Evolutionary conservation across 257 asterid species (phyloP).

Genomic region (Salvia rosmarinus): DNA sequence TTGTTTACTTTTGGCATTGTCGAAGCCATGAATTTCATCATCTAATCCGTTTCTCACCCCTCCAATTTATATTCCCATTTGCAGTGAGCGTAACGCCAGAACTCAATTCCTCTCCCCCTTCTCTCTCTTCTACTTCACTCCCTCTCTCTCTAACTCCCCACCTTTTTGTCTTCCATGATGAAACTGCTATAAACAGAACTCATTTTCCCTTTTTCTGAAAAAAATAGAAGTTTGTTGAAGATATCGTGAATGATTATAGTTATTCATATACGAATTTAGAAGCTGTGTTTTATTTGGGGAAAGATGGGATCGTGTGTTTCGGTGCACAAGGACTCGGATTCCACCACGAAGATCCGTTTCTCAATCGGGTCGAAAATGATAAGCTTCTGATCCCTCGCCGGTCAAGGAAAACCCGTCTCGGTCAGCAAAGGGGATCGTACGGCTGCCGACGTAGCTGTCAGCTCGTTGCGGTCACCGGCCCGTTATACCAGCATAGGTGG

Average conservation of each 20-base stretch:
- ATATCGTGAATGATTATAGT: not conserved
- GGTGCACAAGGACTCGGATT: slow-evolving; percentile 45
- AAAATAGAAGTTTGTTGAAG: not conserved
- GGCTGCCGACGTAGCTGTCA: slow-evolving; percentile 38
- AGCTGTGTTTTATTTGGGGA: not conserved
- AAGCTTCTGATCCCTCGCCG: slow-evolving; percentile 58
- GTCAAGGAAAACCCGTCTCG: slow-evolving; percentile 45
- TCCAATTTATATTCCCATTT: slow-evolving; percentile 34
- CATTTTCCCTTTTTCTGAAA: not conserved
- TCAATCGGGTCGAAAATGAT: slow-evolving; percentile 52
- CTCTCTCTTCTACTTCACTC: slow-evolving; percentile 42
- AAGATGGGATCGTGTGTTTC: slow-evolving; percentile 51
- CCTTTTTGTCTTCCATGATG: slow-evolving; percentile 12
- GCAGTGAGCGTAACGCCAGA: slow-evolving; percentile 41
- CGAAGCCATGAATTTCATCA: slow-evolving; percentile 30
- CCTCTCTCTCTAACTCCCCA: slow-evolving; percentile 23
- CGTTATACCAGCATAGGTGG: slow-evolving; percentile 28
- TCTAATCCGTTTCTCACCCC: slow-evolving; percentile 22
- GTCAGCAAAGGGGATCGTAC: slow-evolving; percentile 38
- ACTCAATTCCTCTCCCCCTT: slow-evolving; percentile 17
- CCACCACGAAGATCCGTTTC: slow-evolving; percentile 48
- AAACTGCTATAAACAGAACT: not conserved
- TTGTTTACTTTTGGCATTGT: not conserved
- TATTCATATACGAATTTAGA: not conserved
- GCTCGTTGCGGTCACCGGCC: slow-evolving; percentile 31